A percentile compares a stretch with the other conserved stretches of the same genome.
Conservation (phyloP, 2,329 filamentous ascomycete genomes). For the Botryotinia calthae region DNA sequence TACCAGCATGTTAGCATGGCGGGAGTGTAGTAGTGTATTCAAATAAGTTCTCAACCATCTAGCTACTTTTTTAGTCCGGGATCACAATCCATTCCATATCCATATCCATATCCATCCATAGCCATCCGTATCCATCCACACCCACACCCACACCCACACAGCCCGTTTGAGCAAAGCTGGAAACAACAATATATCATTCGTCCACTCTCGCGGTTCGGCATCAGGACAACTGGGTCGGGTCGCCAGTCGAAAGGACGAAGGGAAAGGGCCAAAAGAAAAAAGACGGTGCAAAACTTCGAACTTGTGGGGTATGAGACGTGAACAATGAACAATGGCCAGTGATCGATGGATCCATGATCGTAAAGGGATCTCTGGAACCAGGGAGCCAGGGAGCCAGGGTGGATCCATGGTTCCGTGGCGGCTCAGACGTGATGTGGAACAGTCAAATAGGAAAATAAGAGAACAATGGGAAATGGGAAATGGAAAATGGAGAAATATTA, state of each 20-base stretch:
- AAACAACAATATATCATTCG: neutral
- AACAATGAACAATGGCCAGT: neutral
- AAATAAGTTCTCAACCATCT: neutral
- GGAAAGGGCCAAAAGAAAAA: neutral
- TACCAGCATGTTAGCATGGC: neutral
- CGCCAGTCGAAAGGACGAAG: neutral
- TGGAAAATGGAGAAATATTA: too few relatives aligned
- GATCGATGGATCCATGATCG: neutral
- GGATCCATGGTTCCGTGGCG: constrained; percentile 7
- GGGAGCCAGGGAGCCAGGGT: neutral
- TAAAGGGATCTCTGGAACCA: neutral
- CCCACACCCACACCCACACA: neutral
- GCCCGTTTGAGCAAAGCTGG: neutral
- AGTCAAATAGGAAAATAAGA: neutral
- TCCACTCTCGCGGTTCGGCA: constrained; percentile 11
- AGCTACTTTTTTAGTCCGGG: neutral
- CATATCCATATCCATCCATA: neutral
- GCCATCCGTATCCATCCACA: too few relatives aligned
- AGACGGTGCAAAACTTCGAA: constrained; percentile 19
- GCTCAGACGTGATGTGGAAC: constrained; percentile 10
- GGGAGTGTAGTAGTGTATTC: neutral
- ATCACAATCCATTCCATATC: neutral
- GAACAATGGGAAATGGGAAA: too few relatives aligned
- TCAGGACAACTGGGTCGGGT: neutral
- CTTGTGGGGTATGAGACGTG: constrained; percentile 32